A percentile compares a stretch with the other conserved stretches of the same genome.
Conservation (phyloP, 352 stramenopile species). For the Phytophthora syringae region DNA sequence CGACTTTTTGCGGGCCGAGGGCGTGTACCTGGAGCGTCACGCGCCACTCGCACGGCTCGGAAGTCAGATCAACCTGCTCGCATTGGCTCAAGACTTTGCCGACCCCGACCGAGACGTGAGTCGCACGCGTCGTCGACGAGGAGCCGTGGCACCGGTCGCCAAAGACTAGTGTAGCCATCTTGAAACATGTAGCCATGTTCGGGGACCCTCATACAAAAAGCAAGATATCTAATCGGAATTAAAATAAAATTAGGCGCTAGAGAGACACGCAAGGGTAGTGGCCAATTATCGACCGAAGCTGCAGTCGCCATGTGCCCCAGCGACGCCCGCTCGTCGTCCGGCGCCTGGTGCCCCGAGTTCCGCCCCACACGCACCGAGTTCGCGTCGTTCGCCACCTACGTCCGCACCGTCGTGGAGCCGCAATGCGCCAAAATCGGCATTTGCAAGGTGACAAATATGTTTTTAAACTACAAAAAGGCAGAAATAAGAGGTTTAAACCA, state of each 20-base stretch:
- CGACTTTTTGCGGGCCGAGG: conserved; percentile 56
- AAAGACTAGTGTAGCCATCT: too few relatives aligned
- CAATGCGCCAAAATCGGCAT: conserved; percentile 82
- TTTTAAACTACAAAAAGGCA: conserved; percentile 4
- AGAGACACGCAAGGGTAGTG: conserved; percentile 3
- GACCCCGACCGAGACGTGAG: conserved; percentile 25
- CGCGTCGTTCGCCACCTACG: conserved; percentile 82
- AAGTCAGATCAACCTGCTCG: conserved; percentile 58
- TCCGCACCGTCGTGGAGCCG: conserved; percentile 83
- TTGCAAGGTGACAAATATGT: conserved; percentile 86
- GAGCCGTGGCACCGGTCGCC: conserved; percentile 14
- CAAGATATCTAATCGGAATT: background rate
- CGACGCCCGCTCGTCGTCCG: conserved; percentile 28
- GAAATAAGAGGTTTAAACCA: background rate
- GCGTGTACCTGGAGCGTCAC: conserved; percentile 65
- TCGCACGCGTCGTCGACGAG: conserved; percentile 20
- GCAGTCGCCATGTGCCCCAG: conserved; percentile 26
- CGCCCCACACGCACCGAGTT: conserved; percentile 87
- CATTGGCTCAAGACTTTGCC: conserved; percentile 30
- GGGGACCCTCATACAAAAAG: background rate
- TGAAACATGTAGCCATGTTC: background rate
- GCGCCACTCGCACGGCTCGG: conserved; percentile 62
- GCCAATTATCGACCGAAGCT: background rate
- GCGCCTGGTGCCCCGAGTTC: conserved; percentile 86
- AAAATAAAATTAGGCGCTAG: background rate